Evolutionary conservation across 345 rosid species (phyloP).

Genomic region (Camelina hispida): DNA sequence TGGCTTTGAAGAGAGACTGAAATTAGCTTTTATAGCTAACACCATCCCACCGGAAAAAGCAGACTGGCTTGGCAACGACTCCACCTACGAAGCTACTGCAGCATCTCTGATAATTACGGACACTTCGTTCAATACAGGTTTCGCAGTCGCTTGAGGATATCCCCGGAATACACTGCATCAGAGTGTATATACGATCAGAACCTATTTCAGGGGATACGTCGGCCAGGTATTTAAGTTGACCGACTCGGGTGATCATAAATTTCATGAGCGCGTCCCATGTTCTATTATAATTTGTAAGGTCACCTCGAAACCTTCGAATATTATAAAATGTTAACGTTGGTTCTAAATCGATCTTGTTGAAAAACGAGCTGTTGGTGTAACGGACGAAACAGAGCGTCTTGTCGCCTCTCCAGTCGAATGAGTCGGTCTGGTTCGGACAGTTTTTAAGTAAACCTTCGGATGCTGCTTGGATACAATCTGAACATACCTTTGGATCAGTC

Average conservation of each 20-base stretch:
- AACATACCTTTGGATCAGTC: neutral
- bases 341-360: neutral
- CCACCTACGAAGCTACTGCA: slow-evolving; percentile 16
- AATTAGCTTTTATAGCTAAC: no score
- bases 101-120: neutral
- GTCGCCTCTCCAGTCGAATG: neutral
- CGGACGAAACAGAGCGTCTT: slow-evolving; percentile 1
- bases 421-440: slow-evolving; percentile 5
- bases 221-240: neutral
- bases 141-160: slow-evolving; percentile 21
- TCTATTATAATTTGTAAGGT: neutral
- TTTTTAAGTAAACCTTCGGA: neutral
- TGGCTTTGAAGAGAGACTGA: no score
- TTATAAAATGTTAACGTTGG: neutral
- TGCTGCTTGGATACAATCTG: neutral
- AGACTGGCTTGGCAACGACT: slow-evolving; percentile 14
- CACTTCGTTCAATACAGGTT: slow-evolving; percentile 1
- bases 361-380: neutral
- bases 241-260: neutral
- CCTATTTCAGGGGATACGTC: neutral
- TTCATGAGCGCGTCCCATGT: neutral
- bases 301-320: neutral
- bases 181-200: neutral
- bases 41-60: slow-evolving; percentile 36
- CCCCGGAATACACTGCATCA: slow-evolving; percentile 41